Evolutionary conservation across 441 rosid species (phyloP), one percentile per base, ranked within the genome.

Genomic region (Isatis lusitanica): DNA sequence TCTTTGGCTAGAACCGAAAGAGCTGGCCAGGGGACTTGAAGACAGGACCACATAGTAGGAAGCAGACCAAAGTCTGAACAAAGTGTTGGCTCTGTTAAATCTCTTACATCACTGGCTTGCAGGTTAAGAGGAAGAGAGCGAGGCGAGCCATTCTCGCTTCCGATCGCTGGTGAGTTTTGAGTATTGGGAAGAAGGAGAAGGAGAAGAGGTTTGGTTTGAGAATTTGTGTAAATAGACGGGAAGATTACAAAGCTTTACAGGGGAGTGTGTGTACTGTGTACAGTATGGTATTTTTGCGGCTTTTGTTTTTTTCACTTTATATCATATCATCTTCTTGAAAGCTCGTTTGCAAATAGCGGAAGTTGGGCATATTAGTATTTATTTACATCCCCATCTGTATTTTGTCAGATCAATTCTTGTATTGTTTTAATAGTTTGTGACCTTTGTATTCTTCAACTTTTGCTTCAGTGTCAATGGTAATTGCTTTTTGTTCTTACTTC

Each of bases 251-350:
- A 66, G 73, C 26, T 66, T 77, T 59, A 77, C 73, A 77, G 72
- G 73, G 76, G 51, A 42, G 62, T 76, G 79, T 70, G 66, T 76
- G 79, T 76, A 58, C 80, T 76, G 67, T 77, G 80, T 76, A 77
- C 69, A 77, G 80, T 65, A 76, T 57, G 44, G 26, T 77, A 71
- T 42, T 65, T 75, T 71, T 71, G 75, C 61, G 68, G 71, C 71
- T 17, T 70, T 38, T 56, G 6, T 5, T 16, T 68, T 68, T 68
- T 28, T 5, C 3, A 28, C 30, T 53, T 8, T 6, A 42, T 57
- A 43, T 69, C 39, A 18, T 70, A 13, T 74, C 36, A 21, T 70
- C 44, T 55, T 65, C 51, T 50, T 61, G 75, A 76, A 70, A 76
- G 63, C 80, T 57, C 67, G 15, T 40, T 26, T 76, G 80, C 62